Conservation (phyloP, 805 yeast species). For the Lipomyces oligophaga region DNA sequence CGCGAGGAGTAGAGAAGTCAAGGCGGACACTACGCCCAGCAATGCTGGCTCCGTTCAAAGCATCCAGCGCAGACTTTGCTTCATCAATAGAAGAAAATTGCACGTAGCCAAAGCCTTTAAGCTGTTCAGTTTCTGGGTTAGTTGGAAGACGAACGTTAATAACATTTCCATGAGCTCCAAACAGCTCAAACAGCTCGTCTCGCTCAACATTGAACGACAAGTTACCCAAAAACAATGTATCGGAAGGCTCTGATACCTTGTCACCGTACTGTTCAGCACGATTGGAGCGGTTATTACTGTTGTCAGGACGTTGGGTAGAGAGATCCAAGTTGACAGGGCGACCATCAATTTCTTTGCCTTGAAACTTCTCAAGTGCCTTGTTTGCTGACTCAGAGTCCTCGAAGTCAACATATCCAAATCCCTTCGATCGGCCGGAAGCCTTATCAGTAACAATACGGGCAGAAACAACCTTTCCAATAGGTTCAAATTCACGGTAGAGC, state of each 20-base stretch:
- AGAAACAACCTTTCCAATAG: conserved; percentile 69
- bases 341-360: conserved; percentile 95
- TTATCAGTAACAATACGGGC: conserved; percentile 95
- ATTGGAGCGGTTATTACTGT: conserved; percentile 49
- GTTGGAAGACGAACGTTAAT: conserved; percentile 93
- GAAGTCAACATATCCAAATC: conserved; percentile 83
- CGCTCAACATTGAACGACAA: conserved; percentile 85
- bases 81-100: conserved; percentile 84
- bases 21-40: conserved; percentile 92
- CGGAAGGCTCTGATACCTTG: conserved; percentile 85
- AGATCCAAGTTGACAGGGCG: conserved; percentile 92
- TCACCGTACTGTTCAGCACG: conserved; percentile 92
- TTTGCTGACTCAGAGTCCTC: conserved; percentile 72
- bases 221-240: conserved; percentile 94
- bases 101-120: conserved; percentile 98
- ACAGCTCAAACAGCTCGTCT: conserved; percentile 68
- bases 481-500: conserved; percentile 83
- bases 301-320: conserved; percentile 74
- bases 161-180: conserved; percentile 75
- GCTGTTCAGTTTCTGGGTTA: conserved; percentile 97
- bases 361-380: conserved; percentile 77
- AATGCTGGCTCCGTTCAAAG: conserved; percentile 81
- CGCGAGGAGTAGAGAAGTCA: conserved; percentile 91
- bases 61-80: conserved; percentile 83
- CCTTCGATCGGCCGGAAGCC: conserved; percentile 88